Base-by-base conservation (phyloP, 2,329 filamentous ascomycete genomes). In the Curvularia spicifera region DNA sequence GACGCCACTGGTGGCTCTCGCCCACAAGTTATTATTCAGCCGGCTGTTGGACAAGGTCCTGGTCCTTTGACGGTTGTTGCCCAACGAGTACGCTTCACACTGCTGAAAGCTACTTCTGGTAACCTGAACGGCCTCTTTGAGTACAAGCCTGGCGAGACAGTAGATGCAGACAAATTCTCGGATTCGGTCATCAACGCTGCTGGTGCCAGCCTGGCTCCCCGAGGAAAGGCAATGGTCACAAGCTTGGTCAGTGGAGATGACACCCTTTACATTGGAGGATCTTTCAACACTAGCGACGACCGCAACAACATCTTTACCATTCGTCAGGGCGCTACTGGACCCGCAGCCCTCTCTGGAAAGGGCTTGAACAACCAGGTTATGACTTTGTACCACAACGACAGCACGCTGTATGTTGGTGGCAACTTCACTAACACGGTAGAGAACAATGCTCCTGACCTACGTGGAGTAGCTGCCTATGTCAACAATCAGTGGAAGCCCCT, bases 81-180 rank as follows among this genome's bases (percentile, higher is more conserved):
- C 8, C 93, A 96, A 72, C 86, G 90, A 55, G 87, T 98, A 40
- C 87, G 89, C 9, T 97, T 97, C 75, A 88, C 83, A 46, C 81
- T 91, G 46, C 83, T 89, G 63, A 88, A 89, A 64, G 88, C 87
- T 63, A 89, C 90, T 2, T 91, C 88, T 46, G 91, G 90, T 50
- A 91, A 91, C 3, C 80, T 99, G 52, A 97, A 97, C 71, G 93
- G 93, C 8, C 80, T 99, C 1, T 98, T 91, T 73, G 95, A 98
- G 70, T 97, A 91, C 72, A 85, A 96, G 67, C 91, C 93, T 0
- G 83, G 82, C 18, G 80, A 82, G 12, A 81, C 82, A 0, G 80
- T 90, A 33, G 82, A 87, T 63, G 82, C 87, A 63, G 82, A 83
- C 0, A 84, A 91, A 64, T 87, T 96, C 57, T 82, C 86, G 13